Evolutionary conservation across 192 early-diverging fungal genomes (phyloP).

Genomic region (Backusella luteola): DNA sequence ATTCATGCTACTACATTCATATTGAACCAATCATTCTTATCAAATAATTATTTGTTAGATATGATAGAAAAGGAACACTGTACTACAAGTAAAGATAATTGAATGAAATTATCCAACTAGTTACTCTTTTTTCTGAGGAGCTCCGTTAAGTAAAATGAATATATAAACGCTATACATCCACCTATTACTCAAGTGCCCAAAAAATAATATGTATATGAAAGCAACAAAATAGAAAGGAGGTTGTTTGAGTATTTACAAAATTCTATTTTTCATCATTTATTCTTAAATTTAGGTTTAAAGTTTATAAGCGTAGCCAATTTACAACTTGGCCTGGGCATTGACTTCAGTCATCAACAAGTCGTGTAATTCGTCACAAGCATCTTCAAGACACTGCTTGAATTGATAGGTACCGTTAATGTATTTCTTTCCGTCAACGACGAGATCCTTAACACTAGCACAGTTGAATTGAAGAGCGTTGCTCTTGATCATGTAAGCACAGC

Average conservation of each 20-base stretch:
- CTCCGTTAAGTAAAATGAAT: too few relatives aligned
- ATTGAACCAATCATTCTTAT: too few relatives aligned
- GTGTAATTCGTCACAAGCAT: slow-evolving; percentile 87
- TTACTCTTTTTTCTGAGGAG: too few relatives aligned
- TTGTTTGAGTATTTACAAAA: background rate
- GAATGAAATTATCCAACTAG: too few relatives aligned
- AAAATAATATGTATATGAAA: background rate
- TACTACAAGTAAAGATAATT: too few relatives aligned
- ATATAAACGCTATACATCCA: too few relatives aligned
- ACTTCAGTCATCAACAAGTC: slow-evolving; percentile 60
- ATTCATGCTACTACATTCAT: too few relatives aligned
- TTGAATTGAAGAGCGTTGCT: slow-evolving; percentile 85
- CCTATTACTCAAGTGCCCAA: background rate
- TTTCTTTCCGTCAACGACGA: slow-evolving; percentile 52
- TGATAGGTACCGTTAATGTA: slow-evolving; percentile 56
- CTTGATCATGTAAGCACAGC: slow-evolving; percentile 94
- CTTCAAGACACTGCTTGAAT: slow-evolving; percentile 79
- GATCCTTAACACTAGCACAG: slow-evolving; percentile 67
- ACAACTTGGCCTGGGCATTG: slow-evolving; percentile 68
- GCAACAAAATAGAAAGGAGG: background rate
- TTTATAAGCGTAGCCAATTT: slow-evolving; percentile 24
- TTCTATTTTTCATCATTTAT: background rate
- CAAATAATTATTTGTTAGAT: too few relatives aligned
- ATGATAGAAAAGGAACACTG: too few relatives aligned
- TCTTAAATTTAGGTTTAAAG: background rate